Evolutionary conservation across 257 asterid genomes (phyloP).

Genomic region (Rauvolfia tetraphylla): DNA sequence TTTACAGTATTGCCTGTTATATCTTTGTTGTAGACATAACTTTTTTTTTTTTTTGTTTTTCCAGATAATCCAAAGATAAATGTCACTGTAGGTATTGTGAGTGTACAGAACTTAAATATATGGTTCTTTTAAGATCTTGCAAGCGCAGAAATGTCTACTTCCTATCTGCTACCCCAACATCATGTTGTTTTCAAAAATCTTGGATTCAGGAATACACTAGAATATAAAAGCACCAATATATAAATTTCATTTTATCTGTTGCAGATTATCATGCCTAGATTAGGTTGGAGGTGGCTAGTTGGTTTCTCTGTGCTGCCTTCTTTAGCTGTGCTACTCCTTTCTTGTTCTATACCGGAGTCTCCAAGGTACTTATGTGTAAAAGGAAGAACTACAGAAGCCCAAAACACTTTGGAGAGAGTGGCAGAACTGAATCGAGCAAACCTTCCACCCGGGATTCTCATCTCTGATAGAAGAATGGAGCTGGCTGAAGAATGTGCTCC

Average conservation of each 20-base stretch:
- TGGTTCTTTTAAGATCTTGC: no score
- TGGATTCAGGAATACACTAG: not conserved
- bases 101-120: no score
- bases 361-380: constrained; percentile 34
- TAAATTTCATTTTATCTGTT: not conserved
- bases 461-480: constrained; percentile 14
- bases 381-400: constrained; percentile 28
- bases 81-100: no score
- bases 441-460: constrained; percentile 33
- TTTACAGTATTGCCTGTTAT: no score
- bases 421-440: constrained; percentile 18
- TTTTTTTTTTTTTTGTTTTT: no score
- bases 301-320: constrained; percentile 31
- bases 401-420: constrained; percentile 19
- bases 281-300: constrained; percentile 45
- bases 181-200: no score
- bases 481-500: constrained; percentile 9
- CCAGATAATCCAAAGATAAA: no score
- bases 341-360: constrained; percentile 23
- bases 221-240: not conserved
- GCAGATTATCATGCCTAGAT: constrained; percentile 36
- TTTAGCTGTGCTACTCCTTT: constrained; percentile 19
- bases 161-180: no score
- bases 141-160: no score
- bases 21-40: no score